phyloP scores from a whole-genome alignment of 768 basidiomycete genomes.

The Mycena pura region DNA sequence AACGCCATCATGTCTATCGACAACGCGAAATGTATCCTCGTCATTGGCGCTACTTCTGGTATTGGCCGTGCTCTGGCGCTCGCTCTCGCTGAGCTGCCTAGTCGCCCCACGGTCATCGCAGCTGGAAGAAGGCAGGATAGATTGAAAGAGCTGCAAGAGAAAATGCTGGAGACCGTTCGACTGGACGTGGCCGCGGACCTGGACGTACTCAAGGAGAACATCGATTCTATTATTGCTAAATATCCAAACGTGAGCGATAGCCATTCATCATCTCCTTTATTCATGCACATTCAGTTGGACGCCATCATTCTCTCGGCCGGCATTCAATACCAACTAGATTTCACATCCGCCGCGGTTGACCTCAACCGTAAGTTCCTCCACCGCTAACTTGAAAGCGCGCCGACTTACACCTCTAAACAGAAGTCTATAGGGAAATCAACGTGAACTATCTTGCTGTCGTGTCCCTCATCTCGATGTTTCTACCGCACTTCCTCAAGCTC shows the following conservation, averaged over 20 bases:
- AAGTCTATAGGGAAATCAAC: slow-evolving; percentile 52
- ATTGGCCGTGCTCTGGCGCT: slow-evolving; percentile 64
- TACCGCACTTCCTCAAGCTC: slow-evolving; percentile 63
- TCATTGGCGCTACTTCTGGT: slow-evolving; percentile 65
- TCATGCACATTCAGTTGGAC: slow-evolving; percentile 50
- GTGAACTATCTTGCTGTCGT: slow-evolving; percentile 62
- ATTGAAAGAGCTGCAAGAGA: slow-evolving; percentile 52
- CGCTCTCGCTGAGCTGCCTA: slow-evolving; percentile 52
- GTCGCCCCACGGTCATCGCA: slow-evolving; percentile 45
- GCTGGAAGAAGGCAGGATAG: slow-evolving; percentile 50
- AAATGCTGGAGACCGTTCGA: slow-evolving; percentile 47
- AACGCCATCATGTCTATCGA: slow-evolving; percentile 43
- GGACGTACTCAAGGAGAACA: slow-evolving; percentile 46
- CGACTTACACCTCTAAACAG: slow-evolving; percentile 33
- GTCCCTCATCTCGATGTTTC: slow-evolving; percentile 53
- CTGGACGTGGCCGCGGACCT: slow-evolving; percentile 52
- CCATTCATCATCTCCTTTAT: background rate
- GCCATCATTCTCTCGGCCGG: slow-evolving; percentile 61
- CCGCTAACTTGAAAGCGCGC: background rate
- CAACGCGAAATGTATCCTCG: slow-evolving; percentile 56
- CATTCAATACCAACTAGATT: slow-evolving; percentile 56
- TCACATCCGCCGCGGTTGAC: slow-evolving; percentile 51
- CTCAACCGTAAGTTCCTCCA: slow-evolving; percentile 42
- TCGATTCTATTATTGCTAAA: slow-evolving; percentile 46
- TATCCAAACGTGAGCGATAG: slow-evolving; percentile 53